A percentile compares a stretch with the other conserved stretches of the same genome.
phyloP scores from a whole-genome alignment of 1,284 basidiomycete species.

The Rhodotorula sp. region DNA sequence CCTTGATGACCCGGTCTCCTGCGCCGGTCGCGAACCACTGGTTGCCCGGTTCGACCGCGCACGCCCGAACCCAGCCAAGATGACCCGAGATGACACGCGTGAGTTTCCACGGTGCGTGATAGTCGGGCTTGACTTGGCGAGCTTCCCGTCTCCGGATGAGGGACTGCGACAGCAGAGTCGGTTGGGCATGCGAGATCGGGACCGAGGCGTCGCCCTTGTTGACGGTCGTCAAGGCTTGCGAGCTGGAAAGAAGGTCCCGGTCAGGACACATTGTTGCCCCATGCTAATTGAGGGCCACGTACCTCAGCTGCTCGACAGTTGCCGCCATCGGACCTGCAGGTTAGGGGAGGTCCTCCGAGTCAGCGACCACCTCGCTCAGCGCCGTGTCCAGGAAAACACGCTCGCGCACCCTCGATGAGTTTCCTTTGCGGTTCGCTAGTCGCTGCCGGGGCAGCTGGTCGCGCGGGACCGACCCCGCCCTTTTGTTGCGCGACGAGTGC shows the following conservation, averaged over 20 bases:
- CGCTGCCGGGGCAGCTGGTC: slow-evolving; percentile 57
- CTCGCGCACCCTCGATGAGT: slow-evolving; percentile 37
- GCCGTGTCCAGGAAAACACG: not conserved
- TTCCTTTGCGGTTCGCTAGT: slow-evolving; percentile 18
- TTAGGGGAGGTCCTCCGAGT: not conserved
- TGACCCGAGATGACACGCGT: slow-evolving; percentile 96
- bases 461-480: slow-evolving; percentile 59
- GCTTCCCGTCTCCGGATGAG: slow-evolving; percentile 86
- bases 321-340: slow-evolving; percentile 32
- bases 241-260: slow-evolving; percentile 3
- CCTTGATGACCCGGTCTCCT: slow-evolving; percentile 93
- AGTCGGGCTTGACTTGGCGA: slow-evolving; percentile 86
- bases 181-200: slow-evolving; percentile 42
- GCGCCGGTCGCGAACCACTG: slow-evolving; percentile 98
- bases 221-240: slow-evolving; percentile 32
- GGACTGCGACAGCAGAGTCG: slow-evolving; percentile 68
- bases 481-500: slow-evolving; percentile 73
- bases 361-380: not conserved
- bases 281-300: not conserved
- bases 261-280: not conserved
- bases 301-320: slow-evolving; percentile 32
- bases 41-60: slow-evolving; percentile 95
- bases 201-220: slow-evolving; percentile 1
- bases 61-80: slow-evolving; percentile 95
- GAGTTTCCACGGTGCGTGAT: slow-evolving; percentile 95